Conservation (phyloP, 108 stramenopile genomes). For the Fragilariopsis cylindrus region DNA sequence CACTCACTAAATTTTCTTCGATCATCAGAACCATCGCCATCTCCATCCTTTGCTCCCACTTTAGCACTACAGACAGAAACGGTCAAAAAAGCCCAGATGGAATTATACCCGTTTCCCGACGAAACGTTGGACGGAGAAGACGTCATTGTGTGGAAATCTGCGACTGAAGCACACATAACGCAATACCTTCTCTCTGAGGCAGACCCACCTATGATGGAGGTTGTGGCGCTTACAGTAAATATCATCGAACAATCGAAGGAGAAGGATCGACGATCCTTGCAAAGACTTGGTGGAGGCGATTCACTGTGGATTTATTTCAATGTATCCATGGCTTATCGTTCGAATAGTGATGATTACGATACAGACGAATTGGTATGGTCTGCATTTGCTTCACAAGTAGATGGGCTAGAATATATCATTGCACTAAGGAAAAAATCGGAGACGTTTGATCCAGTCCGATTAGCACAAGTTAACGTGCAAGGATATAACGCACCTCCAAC, state of each 20-base stretch:
- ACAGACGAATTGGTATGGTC: conserved; percentile 23
- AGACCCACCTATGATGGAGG: background rate
- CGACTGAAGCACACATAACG: background rate
- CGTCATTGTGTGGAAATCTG: background rate
- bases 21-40: background rate
- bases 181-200: background rate
- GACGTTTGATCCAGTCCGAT: conserved; percentile 17
- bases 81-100: background rate
- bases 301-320: conserved; percentile 24
- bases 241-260: background rate
- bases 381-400: conserved; percentile 30
- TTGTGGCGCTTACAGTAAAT: background rate
- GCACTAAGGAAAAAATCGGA: conserved; percentile 13
- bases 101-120: background rate
- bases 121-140: background rate
- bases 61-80: background rate
- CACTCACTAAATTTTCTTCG: too few relatives aligned
- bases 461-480: conserved; percentile 18
- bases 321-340: conserved; percentile 23
- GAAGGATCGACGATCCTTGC: background rate
- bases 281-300: background rate
- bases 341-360: conserved; percentile 21
- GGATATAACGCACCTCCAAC: conserved; percentile 17
- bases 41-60: conserved; percentile 5
- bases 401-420: conserved; percentile 22